Conservation (phyloP, 2,329 filamentous ascomycete species). For the Botrytis tulipae region DNA sequence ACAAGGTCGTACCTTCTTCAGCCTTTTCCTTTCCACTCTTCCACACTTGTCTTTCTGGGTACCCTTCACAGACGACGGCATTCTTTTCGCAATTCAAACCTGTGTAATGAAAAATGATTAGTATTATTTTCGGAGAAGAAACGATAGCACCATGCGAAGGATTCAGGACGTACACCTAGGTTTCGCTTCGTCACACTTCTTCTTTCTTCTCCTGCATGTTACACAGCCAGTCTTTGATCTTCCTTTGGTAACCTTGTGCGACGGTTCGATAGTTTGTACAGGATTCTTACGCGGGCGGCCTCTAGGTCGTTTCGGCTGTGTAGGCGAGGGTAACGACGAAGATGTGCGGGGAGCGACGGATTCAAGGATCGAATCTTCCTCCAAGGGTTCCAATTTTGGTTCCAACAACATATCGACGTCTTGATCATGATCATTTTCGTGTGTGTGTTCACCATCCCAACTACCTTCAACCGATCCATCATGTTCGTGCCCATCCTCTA, state of each 20-base stretch:
- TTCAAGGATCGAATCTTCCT: constrained; percentile 54
- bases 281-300: constrained; percentile 80
- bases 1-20: constrained; percentile 57
- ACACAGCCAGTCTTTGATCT: constrained; percentile 68
- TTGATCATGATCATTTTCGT: constrained; percentile 42
- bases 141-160: constrained; percentile 20
- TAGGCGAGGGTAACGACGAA: constrained; percentile 19
- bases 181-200: constrained; percentile 70
- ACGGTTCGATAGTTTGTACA: constrained; percentile 51
- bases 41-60: constrained; percentile 84
- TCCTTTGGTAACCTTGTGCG: constrained; percentile 75
- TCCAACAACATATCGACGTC: constrained; percentile 42
- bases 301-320: constrained; percentile 60
- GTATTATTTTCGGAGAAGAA: not conserved
- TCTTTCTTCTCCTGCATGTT: constrained; percentile 66
- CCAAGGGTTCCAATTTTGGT: constrained; percentile 55
- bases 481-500: constrained; percentile 21
- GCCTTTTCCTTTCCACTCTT: constrained; percentile 75
- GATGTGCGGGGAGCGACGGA: constrained; percentile 43
- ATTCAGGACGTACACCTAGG: constrained; percentile 56
- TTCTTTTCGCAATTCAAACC: constrained; percentile 92
- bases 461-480: not conserved
- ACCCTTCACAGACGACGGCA: constrained; percentile 86
- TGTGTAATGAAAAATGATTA: constrained; percentile 38
- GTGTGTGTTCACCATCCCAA: constrained; percentile 7